Percentiles rank a stretch among this genome's conserved stretches.
Evolutionary conservation across 2,329 filamentous ascomycete genomes (phyloP).

Genomic region (Tolypocladium tundrense): DNA sequence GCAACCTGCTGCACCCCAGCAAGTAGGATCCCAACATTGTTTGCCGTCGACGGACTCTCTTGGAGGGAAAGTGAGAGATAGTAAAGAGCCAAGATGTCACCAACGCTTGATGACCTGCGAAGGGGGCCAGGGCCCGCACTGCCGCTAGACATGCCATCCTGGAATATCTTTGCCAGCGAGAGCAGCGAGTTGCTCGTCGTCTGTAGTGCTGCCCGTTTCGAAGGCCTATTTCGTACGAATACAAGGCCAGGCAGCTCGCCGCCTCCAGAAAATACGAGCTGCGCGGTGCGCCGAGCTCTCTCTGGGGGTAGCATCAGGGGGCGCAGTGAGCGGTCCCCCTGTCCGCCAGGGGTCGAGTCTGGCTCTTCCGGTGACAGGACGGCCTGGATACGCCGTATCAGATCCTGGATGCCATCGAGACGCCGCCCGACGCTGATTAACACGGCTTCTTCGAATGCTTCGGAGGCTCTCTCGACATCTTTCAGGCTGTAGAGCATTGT

Average conservation of each 20-base stretch:
- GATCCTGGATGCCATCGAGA: constrained; percentile 59
- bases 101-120: constrained; percentile 63
- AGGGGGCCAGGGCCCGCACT: constrained; percentile 42
- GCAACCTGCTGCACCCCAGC: constrained; percentile 72
- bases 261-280: constrained; percentile 66
- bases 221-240: constrained; percentile 58
- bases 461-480: constrained; percentile 68
- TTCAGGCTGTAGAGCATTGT: constrained; percentile 93
- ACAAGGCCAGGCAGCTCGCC: constrained; percentile 73
- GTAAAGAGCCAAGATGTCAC: constrained; percentile 89
- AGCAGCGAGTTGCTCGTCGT: constrained; percentile 93
- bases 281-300: constrained; percentile 71
- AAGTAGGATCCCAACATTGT: constrained; percentile 95
- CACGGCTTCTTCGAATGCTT: constrained; percentile 90
- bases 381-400: constrained; percentile 68
- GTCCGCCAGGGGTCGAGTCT: constrained; percentile 4
- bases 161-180: constrained; percentile 93
- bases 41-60: constrained; percentile 92
- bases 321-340: constrained; percentile 6
- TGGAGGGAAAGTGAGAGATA: constrained; percentile 91
- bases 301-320: constrained; percentile 77
- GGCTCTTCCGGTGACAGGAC: constrained; percentile 43
- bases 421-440: constrained; percentile 71
- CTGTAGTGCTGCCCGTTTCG: constrained; percentile 71
- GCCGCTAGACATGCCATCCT: constrained; percentile 82